phyloP scores from a whole-genome alignment of 495 filamentous ascomycete genomes.

The Tuber calosporum region DNA sequence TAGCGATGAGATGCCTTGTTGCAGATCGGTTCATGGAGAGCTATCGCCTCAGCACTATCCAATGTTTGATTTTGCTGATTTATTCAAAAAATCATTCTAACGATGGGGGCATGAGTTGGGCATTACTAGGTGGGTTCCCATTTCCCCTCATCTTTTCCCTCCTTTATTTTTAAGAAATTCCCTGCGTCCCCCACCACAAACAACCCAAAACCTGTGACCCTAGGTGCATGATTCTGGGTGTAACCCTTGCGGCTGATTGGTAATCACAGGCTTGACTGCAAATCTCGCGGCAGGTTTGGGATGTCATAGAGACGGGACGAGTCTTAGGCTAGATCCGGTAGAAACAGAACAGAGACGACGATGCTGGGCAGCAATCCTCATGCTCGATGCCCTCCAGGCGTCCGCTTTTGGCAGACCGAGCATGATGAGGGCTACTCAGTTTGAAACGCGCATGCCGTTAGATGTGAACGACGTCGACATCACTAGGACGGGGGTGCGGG shows the following conservation, averaged over 20 bases:
- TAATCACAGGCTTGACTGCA: conserved; percentile 5
- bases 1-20: conserved; percentile 7
- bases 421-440: conserved; percentile 25
- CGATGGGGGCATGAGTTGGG: conserved; percentile 1
- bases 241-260: not conserved
- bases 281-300: conserved; percentile 37
- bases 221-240: not conserved
- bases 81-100: conserved; percentile 4
- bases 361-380: conserved; percentile 46
- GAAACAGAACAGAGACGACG: conserved; percentile 47
- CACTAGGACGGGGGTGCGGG: conserved; percentile 40
- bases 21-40: conserved; percentile 4
- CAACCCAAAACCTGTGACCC: not conserved
- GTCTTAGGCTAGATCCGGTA: conserved; percentile 44
- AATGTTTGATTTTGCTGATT: conserved; percentile 5
- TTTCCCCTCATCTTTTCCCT: not conserved
- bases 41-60: conserved; percentile 2
- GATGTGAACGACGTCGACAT: conserved; percentile 48
- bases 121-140: not conserved
- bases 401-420: conserved; percentile 16
- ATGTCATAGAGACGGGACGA: conserved; percentile 46
- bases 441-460: conserved; percentile 43
- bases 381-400: conserved; percentile 46
- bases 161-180: not conserved
- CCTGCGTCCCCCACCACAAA: not conserved